These are phyloP conservation scores for Pseudisothecium myosuroides DNA, from an alignment of 225 moss, liverwort and hornwort species.

Conservation along the genomic window DNA sequence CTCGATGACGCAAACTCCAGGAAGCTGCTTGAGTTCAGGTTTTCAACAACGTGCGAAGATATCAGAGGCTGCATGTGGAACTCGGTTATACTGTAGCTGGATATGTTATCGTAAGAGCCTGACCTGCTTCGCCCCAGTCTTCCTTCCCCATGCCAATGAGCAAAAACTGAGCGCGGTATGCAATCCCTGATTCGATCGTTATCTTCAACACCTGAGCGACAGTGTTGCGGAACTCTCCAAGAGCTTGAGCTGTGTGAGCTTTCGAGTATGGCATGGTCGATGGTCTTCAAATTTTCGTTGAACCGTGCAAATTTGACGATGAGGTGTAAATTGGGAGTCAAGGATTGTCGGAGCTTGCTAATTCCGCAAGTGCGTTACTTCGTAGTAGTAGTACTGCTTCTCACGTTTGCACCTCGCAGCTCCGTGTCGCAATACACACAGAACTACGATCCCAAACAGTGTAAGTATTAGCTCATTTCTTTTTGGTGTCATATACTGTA, in stretches of 20 bases:
- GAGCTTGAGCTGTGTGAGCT: background rate
- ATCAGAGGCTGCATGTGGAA: background rate
- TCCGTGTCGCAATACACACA: background rate
- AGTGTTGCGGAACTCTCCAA: background rate
- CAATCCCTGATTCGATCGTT: background rate
- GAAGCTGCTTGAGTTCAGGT: background rate
- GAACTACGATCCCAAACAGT: rapidly evolving
- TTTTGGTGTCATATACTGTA: too few species aligned
- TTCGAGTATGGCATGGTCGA: background rate
- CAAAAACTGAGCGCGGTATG: background rate
- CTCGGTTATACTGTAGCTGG: background rate
- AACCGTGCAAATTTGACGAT: background rate
- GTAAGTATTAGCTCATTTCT: background rate
- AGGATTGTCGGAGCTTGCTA: background rate
- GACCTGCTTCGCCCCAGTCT: background rate
- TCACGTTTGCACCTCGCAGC: background rate
- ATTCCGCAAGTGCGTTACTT: background rate
- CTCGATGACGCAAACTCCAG: background rate
- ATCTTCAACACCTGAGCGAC: background rate
- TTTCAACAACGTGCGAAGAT: too few species aligned
- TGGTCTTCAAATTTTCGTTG: background rate
- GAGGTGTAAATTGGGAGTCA: background rate
- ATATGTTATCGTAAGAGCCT: background rate
- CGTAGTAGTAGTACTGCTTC: background rate
- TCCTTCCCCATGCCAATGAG: background rate